phyloP scores from a whole-genome alignment of 768 basidiomycete species.

The Kwoniella europaea region DNA sequence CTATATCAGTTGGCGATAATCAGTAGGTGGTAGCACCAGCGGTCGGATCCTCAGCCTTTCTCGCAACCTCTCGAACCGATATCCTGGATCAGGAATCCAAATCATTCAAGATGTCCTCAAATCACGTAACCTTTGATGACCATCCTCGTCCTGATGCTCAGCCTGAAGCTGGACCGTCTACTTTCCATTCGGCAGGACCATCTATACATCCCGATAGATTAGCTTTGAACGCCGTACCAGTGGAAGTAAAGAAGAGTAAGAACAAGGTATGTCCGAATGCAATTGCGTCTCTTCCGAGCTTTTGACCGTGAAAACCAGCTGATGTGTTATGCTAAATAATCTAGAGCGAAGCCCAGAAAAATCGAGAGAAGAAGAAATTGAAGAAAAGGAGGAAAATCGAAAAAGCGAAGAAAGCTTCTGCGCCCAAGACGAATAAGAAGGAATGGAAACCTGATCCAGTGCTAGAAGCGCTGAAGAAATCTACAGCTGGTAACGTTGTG shows the following conservation, averaged over 20 bases:
- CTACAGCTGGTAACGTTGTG: neutral
- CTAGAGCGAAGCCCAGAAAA: slow-evolving; percentile 72
- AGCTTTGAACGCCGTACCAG: slow-evolving; percentile 1
- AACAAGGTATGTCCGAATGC: slow-evolving; percentile 21
- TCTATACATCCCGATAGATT: slow-evolving; percentile 27
- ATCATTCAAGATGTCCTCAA: slow-evolving; percentile 2
- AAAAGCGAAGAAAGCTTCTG: slow-evolving; percentile 44
- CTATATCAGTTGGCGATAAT: too few relatives aligned
- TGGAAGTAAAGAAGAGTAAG: slow-evolving; percentile 15
- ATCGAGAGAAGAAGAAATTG: slow-evolving; percentile 76
- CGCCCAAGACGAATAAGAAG: slow-evolving; percentile 44
- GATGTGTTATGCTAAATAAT: too few relatives aligned
- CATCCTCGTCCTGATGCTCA: neutral
- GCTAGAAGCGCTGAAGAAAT: slow-evolving; percentile 17
- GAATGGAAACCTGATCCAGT: slow-evolving; percentile 30
- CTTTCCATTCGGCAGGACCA: slow-evolving; percentile 11
- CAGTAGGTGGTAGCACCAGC: too few relatives aligned
- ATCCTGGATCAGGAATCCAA: neutral
- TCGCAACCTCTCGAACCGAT: neutral
- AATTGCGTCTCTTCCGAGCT: neutral
- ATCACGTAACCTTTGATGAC: slow-evolving; percentile 14
- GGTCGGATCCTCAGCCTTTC: too few relatives aligned
- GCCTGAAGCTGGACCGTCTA: slow-evolving; percentile 9
- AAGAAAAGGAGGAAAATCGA: slow-evolving; percentile 65
- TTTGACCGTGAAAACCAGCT: too few relatives aligned